Conservation (phyloP, 2,329 filamentous ascomycete genomes). For the Trichoderma sp. region DNA sequence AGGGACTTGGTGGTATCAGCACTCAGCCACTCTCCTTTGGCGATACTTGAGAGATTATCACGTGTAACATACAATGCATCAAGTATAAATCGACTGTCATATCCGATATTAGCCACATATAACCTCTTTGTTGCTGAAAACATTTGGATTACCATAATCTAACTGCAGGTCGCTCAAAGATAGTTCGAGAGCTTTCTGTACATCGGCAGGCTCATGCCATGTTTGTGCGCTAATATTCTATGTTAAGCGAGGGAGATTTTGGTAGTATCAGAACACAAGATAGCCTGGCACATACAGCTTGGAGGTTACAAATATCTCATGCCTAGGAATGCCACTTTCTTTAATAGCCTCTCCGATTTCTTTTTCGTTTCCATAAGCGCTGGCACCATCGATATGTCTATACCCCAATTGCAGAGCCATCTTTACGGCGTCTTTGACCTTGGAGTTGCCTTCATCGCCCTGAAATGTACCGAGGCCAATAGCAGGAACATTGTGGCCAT, state of each 20-base stretch:
- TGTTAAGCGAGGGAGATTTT: background rate
- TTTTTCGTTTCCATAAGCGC: constrained; percentile 8
- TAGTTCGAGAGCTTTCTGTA: background rate
- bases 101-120: background rate
- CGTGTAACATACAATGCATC: constrained; percentile 4
- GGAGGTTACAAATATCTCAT: constrained; percentile 2
- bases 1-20: background rate
- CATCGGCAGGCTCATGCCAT: constrained; percentile 10
- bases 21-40: background rate
- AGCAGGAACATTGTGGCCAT: background rate
- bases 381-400: constrained; percentile 7
- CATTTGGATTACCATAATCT: background rate
- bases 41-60: background rate
- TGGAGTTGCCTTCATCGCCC: background rate
- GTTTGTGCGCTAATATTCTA: constrained; percentile 8
- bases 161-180: background rate
- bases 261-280: background rate
- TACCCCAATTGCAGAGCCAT: background rate
- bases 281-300: background rate
- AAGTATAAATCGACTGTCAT: constrained; percentile 6
- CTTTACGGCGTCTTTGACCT: background rate
- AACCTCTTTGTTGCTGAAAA: background rate
- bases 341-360: background rate
- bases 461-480: constrained; percentile 1
- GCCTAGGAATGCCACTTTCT: background rate